Evolutionary conservation across 371 early-diverging fungal genomes (phyloP), one percentile per base, ranked within the genome.

Genomic region (Amoeboaphelidium protococcarum): DNA sequence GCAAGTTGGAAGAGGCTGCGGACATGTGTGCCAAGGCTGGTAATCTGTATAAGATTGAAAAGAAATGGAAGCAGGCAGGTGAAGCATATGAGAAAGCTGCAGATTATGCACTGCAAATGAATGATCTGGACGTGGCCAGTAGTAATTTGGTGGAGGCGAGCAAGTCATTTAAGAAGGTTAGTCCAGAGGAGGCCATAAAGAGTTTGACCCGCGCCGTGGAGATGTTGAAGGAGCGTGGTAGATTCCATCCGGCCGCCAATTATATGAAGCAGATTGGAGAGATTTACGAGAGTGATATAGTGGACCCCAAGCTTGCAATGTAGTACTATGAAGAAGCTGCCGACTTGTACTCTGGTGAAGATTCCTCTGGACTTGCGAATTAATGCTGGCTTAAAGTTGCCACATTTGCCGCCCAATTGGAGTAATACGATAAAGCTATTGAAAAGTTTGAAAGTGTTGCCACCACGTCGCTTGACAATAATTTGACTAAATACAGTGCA

Each of bases 231-330:
- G 76, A 82, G 50, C 57, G 62, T 25, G 84, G 90, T n/a, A 66
- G 82, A 27, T 91, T 94, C 66, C 72, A 78, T 48, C 67, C 72
- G 2, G 94, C 94, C 19, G 94, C 94, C 13, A 71, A 69, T 44
- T 82, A 91, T 54, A 76, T 84, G 58, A 87, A 88, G 57, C 82
- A 84, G 50, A 76, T 94, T 56, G 94, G 89, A 19, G 75, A 78
- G 54, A 80, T 87, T 42, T 88, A 82, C 62, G 94, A 94, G 54
- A 66, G 68, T 10, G 89, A 90, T 26, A 52, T 90, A 12, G 65
- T 69, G 23, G 82, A 90, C 59, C 50, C 76, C n/a, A 70, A 73
- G 40, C 70, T 71, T 42, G 83, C 91, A 13, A 73, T 82, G 73
- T 53, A 69, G 19, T 72, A 82, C 19, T 94, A 88, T 68, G 78